Base-by-base conservation (phyloP, 352 stramenopile species). In the Globisporangium middletonii region DNA sequence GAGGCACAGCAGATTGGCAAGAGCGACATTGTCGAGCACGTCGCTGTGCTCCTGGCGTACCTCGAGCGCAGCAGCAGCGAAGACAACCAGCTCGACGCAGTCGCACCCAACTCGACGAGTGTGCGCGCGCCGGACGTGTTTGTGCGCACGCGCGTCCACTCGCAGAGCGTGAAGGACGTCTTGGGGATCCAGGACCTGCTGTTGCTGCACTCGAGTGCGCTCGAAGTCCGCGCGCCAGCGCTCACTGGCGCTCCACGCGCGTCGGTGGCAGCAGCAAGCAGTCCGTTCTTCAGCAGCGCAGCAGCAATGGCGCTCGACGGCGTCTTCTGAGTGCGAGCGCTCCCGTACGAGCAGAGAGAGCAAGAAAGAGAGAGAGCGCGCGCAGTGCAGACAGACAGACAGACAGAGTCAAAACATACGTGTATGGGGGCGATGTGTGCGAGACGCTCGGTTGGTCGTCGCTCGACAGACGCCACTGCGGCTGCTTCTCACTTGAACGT, bases 401-500 rank as follows among this genome's bases (percentile, higher is more conserved):
- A 16, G n/a, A 18, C 15, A 46, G n/a, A 18, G 41, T 38, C 33
- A 38, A 38, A 38, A 38, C 33, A 38, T 38, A 46, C 18, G 41
- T 46, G 18, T 23, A 46, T 46, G 18, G 41, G 41, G 41, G 13
- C 12, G 16, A 16, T 15, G 16, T n/a, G 41, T n/a, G 41, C 18
- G 18, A 19, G 41, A 18, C 3, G 41, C 41, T 18, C 15, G 1
- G 13, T 18, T 8, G 13, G 13, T 46, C 26, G 23, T 23, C 23
- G 23, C 23, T 23, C 23, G 23, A 23, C 23, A 23, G 23, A 23
- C 23, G 23, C 23, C 23, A 23, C 23, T 23, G 23, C 23, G 23
- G 23, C 50, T 53, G 27, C 41, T 46, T 6, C 50, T 89, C 85
- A 97, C 72, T 97, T 98, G 68, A 97, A 98, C 51, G 92, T 97